These are phyloP conservation scores for Brassica cretica DNA, from an alignment of 345 rosid genomes.

Conservation along the genomic window DNA sequence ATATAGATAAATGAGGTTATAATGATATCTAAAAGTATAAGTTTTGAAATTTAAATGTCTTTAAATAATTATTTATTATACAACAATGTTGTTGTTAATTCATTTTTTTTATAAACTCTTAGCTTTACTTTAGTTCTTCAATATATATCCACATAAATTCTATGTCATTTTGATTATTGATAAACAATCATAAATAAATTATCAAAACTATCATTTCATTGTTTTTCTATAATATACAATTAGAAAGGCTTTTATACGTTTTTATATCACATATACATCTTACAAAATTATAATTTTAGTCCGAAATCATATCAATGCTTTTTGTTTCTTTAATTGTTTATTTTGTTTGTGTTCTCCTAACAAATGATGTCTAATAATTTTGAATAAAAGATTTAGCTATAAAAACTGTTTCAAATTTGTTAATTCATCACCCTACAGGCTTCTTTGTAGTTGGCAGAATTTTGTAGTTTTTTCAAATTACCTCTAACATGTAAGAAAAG, in stretches of 20 bases:
- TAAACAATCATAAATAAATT: too few relatives aligned
- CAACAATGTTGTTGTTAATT: background rate
- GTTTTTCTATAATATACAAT: background rate
- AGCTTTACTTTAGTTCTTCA: background rate
- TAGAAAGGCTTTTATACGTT: background rate
- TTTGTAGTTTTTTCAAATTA: background rate
- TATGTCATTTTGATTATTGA: background rate
- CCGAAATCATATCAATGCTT: background rate
- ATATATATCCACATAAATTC: background rate
- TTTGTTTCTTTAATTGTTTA: background rate
- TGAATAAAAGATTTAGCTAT: background rate
- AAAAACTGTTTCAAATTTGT: background rate
- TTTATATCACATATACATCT: background rate
- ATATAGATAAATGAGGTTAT: background rate
- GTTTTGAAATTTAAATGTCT: too few relatives aligned
- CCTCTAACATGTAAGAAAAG: background rate
- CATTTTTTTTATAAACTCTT: background rate
- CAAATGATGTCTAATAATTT: background rate
- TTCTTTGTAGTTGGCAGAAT: background rate
- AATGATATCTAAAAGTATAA: background rate
- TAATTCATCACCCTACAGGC: background rate
- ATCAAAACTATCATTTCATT: background rate
- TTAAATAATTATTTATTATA: too few relatives aligned
- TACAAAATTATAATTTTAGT: background rate
- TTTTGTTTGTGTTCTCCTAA: background rate